A percentile compares a stretch with the other conserved stretches of the same genome.
phyloP scores from a whole-genome alignment of 352 stramenopile genomes.

The Globisporangium apiculatum region DNA sequence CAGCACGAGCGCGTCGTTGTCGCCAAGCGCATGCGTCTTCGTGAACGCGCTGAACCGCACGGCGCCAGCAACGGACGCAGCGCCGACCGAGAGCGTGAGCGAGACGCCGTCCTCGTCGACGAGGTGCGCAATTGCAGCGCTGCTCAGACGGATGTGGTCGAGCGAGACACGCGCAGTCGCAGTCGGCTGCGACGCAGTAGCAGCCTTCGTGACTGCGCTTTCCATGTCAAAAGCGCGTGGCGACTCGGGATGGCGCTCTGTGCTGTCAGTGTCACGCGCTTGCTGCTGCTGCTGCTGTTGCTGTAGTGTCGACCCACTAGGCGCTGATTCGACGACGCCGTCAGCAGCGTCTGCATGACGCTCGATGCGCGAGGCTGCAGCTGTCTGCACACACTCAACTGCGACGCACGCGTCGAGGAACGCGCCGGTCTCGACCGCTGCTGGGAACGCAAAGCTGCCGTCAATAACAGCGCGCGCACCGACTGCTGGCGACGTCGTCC shows the following conservation, averaged over 20 bases:
- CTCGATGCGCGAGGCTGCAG: background rate
- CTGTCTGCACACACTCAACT: constrained; percentile 19
- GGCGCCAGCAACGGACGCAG: constrained; percentile 10
- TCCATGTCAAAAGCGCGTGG: no score
- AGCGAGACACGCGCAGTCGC: constrained; percentile 18
- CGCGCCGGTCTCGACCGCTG: constrained; percentile 19
- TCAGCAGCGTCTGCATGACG: background rate
- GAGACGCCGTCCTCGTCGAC: constrained; percentile 27
- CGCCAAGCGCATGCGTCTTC: constrained; percentile 28
- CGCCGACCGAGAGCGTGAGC: constrained; percentile 25
- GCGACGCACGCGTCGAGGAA: constrained; percentile 24
- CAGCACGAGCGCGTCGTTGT: constrained; percentile 16
- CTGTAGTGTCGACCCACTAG: background rate
- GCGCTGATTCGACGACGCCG: no score
- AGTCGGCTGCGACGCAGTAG: no score
- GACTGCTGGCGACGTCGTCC: background rate
- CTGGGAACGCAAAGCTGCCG: constrained; percentile 38
- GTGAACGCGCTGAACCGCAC: constrained; percentile 33
- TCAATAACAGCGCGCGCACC: constrained; percentile 15
- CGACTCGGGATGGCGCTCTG: background rate
- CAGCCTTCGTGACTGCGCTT: no score
- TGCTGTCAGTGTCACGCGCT: background rate
- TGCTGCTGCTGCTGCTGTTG: background rate
- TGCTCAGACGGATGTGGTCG: constrained; percentile 25
- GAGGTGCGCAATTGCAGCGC: constrained; percentile 17